Evolutionary conservation across 805 yeast species (phyloP).

Genomic region (Jamesozyma spencerorum): DNA sequence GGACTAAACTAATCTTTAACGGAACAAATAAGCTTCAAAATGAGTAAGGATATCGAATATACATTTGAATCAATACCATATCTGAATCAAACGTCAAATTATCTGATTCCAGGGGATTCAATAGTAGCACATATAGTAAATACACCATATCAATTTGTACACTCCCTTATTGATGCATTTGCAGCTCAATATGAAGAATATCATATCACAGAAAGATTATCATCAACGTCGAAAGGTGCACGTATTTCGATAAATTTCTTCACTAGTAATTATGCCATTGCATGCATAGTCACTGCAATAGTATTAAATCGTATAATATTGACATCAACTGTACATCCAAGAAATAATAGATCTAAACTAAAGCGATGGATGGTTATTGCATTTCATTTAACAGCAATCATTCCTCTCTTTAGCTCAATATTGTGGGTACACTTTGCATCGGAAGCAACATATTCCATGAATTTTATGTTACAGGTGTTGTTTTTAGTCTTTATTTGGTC

Average conservation of each 20-base stretch:
- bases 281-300: conserved; percentile 51
- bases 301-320: conserved; percentile 48
- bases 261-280: conserved; percentile 41
- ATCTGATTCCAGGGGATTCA: conserved; percentile 12
- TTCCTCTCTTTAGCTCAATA: conserved; percentile 18
- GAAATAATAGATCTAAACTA: conserved; percentile 1
- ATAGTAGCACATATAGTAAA: conserved; percentile 8
- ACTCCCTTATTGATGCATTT: conserved; percentile 13
- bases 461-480: neutral
- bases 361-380: conserved; percentile 25
- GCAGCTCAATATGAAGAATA: conserved; percentile 18
- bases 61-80: conserved; percentile 12
- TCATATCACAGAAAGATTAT: conserved; percentile 3
- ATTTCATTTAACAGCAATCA: conserved; percentile 22
- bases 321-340: conserved; percentile 18
- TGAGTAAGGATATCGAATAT: neutral
- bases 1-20: too few species aligned
- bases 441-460: neutral
- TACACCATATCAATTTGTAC: conserved; percentile 10
- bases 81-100: conserved; percentile 17
- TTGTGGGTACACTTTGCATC: neutral
- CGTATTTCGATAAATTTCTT: conserved; percentile 33
- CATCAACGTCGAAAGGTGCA: conserved; percentile 1
- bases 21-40: neutral
- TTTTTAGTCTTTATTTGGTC: conserved; percentile 31